Conservation (phyloP, 2,329 filamentous ascomycete species). For the Emmonsiellopsis sp. region DNA sequence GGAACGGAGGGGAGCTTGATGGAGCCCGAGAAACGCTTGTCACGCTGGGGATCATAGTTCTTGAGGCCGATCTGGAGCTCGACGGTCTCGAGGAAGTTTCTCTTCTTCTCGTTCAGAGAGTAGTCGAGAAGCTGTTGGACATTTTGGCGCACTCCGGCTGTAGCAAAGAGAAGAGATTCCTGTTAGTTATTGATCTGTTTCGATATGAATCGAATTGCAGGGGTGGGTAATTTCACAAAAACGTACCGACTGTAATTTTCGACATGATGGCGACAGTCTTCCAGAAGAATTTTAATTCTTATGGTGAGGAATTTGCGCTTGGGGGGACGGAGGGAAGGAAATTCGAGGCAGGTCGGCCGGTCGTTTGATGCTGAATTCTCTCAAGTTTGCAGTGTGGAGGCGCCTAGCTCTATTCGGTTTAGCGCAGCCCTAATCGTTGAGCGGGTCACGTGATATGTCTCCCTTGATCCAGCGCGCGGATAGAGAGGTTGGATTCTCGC, state of each 20-base stretch:
- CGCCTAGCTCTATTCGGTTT: slow-evolving; percentile 8
- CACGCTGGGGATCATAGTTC: slow-evolving; percentile 99
- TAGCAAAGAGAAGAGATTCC: slow-evolving; percentile 5
- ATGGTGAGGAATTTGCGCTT: slow-evolving; percentile 58
- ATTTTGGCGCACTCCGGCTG: slow-evolving; percentile 90
- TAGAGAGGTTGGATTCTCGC: too few relatives aligned
- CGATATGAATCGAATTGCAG: too few relatives aligned
- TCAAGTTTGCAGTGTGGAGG: slow-evolving; percentile 5
- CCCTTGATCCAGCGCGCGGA: neutral
- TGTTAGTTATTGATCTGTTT: neutral
- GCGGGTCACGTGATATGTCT: neutral
- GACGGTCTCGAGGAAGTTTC: slow-evolving; percentile 94
- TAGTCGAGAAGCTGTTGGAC: slow-evolving; percentile 91
- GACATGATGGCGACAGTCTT: slow-evolving; percentile 64
- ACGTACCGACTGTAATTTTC: slow-evolving; percentile 49
- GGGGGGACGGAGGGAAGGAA: slow-evolving; percentile 1
- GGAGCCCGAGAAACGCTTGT: slow-evolving; percentile 99
- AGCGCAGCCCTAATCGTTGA: slow-evolving; percentile 7
- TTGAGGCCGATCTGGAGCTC: slow-evolving; percentile 79
- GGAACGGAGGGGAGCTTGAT: slow-evolving; percentile 89
- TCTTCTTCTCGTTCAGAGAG: slow-evolving; percentile 91
- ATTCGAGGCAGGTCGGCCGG: neutral
- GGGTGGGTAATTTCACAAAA: too few relatives aligned
- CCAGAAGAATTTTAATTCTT: slow-evolving; percentile 64
- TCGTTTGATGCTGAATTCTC: neutral